These are phyloP conservation scores for Fraxinus anomala DNA, from an alignment of 257 asterid genomes.

Conservation along the genomic window DNA sequence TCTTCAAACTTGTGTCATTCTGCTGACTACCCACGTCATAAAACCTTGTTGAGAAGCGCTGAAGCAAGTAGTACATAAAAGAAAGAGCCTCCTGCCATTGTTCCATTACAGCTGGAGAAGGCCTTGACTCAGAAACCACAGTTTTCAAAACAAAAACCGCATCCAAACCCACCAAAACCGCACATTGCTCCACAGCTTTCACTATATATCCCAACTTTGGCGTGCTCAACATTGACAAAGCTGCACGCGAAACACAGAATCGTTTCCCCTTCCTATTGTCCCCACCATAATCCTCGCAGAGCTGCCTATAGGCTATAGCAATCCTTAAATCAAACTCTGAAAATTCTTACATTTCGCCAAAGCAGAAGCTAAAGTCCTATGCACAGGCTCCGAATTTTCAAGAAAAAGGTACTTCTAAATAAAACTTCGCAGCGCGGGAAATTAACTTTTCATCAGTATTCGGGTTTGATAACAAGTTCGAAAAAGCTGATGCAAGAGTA, in stretches of 20 bases:
- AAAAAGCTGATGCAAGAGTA: constrained; percentile 63
- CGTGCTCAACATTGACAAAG: constrained; percentile 86
- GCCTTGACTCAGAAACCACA: constrained; percentile 65
- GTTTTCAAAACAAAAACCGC: constrained; percentile 64
- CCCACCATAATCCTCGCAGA: constrained; percentile 71
- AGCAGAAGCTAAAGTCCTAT: constrained; percentile 71
- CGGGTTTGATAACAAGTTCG: constrained; percentile 49
- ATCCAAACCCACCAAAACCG: constrained; percentile 63
- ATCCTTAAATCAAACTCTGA: constrained; percentile 45
- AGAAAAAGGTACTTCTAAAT: constrained; percentile 68
- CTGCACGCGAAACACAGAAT: constrained; percentile 84
- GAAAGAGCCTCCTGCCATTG: constrained; percentile 97
- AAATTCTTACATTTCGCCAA: constrained; percentile 61
- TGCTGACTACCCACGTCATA: constrained; percentile 14
- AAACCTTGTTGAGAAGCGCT: constrained; percentile 73
- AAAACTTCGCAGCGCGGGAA: constrained; percentile 54
- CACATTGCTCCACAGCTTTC: constrained; percentile 75
- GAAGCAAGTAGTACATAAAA: constrained; percentile 86
- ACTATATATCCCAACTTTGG: constrained; percentile 81
- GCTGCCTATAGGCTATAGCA: constrained; percentile 45
- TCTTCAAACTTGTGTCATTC: constrained; percentile 25
- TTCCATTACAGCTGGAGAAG: constrained; percentile 90
- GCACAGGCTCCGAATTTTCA: constrained; percentile 84
- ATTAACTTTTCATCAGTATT: constrained; percentile 41
- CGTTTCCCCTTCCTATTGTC: constrained; percentile 56